These are phyloP conservation scores for Cryptococcus sp. DNA, from an alignment of 1,284 basidiomycete genomes.

Conservation along the genomic window DNA sequence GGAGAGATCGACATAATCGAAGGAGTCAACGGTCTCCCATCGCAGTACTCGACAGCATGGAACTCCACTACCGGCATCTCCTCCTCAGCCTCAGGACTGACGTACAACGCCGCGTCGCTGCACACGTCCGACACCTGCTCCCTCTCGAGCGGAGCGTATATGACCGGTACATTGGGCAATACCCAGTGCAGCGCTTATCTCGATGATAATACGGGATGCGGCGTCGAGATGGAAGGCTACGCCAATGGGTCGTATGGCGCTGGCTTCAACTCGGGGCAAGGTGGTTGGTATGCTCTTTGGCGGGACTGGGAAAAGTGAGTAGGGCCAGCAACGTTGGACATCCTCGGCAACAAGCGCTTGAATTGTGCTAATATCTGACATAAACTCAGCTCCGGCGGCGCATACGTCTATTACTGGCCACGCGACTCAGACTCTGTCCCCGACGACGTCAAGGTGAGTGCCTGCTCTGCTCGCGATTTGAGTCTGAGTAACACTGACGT, in stretches of 20 bases:
- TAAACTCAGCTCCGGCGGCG: slow-evolving; percentile 30
- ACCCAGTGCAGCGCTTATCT: slow-evolving; percentile 62
- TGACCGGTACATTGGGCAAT: slow-evolving; percentile 29
- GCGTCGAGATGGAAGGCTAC: slow-evolving; percentile 57
- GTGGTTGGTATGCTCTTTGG: slow-evolving; percentile 73
- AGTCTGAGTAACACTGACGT: no score
- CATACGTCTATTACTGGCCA: slow-evolving; percentile 48
- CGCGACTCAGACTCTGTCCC: slow-evolving; percentile 40
- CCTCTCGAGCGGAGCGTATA: slow-evolving; percentile 58
- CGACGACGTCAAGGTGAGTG: slow-evolving; percentile 41
- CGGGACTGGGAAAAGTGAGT: slow-evolving; percentile 43
- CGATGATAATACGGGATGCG: slow-evolving; percentile 67
- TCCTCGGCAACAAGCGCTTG: not conserved
- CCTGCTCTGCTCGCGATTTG: not conserved
- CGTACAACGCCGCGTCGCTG: slow-evolving; percentile 62
- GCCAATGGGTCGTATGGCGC: slow-evolving; percentile 34
- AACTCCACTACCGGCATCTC: slow-evolving; percentile 29
- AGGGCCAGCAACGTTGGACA: not conserved
- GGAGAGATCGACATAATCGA: slow-evolving; percentile 89
- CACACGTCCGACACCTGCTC: slow-evolving; percentile 65
- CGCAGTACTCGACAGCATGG: slow-evolving; percentile 29
- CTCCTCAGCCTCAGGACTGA: slow-evolving; percentile 53
- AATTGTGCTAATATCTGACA: not conserved
- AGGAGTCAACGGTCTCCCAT: slow-evolving; percentile 62
- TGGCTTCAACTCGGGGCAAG: slow-evolving; percentile 58